A percentile compares a stretch with the other conserved stretches of the same genome.
Evolutionary conservation across 345 rosid species (phyloP).

Genomic region (Microcos paniculata): DNA sequence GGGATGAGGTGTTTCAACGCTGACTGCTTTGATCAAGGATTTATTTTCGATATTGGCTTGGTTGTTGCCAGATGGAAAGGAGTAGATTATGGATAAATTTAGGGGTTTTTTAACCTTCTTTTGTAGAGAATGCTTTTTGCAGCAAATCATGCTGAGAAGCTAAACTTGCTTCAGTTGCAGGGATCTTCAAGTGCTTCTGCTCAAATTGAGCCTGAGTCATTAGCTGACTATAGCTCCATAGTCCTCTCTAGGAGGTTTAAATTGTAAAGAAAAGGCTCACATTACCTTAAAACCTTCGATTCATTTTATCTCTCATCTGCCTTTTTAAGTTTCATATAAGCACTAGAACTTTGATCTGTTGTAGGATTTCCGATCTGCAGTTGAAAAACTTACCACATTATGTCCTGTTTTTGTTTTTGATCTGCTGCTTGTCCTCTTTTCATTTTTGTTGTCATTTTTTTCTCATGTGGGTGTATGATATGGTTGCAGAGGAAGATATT

Average conservation of each 20-base stretch:
- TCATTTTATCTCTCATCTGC: neutral
- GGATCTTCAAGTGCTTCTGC: neutral
- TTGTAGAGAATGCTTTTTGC: neutral
- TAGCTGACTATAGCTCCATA: neutral
- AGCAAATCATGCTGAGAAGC: neutral
- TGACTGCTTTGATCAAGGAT: neutral
- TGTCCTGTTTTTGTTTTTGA: neutral
- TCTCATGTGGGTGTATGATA: neutral
- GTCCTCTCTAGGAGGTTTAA: neutral
- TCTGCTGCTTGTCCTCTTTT: neutral
- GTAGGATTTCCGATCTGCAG: neutral
- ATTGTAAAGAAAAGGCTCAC: neutral
- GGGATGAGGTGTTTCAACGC: neutral
- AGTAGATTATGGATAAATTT: neutral
- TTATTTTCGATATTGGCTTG: neutral
- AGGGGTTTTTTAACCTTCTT: neutral
- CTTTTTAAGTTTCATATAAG: neutral
- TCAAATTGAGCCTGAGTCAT: neutral
- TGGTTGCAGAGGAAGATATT: slow-evolving; percentile 61
- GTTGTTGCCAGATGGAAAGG: neutral
- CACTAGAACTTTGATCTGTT: neutral
- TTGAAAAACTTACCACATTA: neutral
- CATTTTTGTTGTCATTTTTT: neutral
- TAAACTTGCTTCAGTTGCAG: neutral
- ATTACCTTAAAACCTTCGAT: neutral